These are phyloP conservation scores for Calocera cornea DNA, from an alignment of 768 basidiomycete species.

Conservation along the genomic window DNA sequence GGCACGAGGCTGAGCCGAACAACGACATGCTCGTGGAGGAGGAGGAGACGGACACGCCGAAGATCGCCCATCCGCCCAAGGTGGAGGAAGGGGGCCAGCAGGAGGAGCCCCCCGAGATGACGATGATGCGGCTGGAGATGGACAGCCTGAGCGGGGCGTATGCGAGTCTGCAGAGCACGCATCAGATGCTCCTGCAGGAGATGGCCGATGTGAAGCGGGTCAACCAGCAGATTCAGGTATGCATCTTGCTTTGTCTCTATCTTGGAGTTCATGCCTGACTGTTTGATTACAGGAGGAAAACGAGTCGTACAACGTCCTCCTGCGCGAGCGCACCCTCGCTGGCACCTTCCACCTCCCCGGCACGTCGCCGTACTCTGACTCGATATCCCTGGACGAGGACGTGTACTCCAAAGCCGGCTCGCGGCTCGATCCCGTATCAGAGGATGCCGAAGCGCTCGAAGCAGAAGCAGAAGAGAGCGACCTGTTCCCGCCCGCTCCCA, in stretches of 20 bases:
- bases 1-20: slow-evolving; percentile 12
- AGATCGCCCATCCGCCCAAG: slow-evolving; percentile 16
- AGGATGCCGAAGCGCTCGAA: neutral
- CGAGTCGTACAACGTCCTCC: slow-evolving; percentile 87
- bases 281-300: slow-evolving; percentile 56
- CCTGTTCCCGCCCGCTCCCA: neutral
- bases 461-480: neutral
- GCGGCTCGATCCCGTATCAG: neutral
- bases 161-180: slow-evolving; percentile 65
- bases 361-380: neutral
- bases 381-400: neutral
- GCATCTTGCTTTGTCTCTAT: neutral
- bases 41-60: slow-evolving; percentile 20
- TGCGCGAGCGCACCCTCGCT: slow-evolving; percentile 79
- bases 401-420: neutral
- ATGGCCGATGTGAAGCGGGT: slow-evolving; percentile 76
- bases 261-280: neutral
- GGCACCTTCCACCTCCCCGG: slow-evolving; percentile 70
- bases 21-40: slow-evolving; percentile 31
- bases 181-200: slow-evolving; percentile 73
- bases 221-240: slow-evolving; percentile 59
- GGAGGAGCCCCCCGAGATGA: slow-evolving; percentile 77
- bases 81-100: slow-evolving; percentile 51
- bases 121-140: slow-evolving; percentile 65
- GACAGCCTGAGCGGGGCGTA: slow-evolving; percentile 79